These are phyloP conservation scores for Voacanga thouarsii DNA, from an alignment of 257 asterid species.

Conservation along the genomic window DNA sequence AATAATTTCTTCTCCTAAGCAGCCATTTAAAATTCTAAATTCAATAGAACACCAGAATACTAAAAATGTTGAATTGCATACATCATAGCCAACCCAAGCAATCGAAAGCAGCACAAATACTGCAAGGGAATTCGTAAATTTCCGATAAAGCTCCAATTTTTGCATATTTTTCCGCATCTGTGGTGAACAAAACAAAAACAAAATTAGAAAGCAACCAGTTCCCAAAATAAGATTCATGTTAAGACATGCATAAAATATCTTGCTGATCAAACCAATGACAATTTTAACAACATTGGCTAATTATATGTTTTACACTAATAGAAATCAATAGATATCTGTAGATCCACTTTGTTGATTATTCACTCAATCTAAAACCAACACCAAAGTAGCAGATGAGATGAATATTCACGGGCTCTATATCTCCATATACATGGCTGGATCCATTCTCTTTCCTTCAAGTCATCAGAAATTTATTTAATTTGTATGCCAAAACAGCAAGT, in stretches of 20 bases:
- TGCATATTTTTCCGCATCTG: slow-evolving; percentile 35
- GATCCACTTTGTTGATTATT: not conserved
- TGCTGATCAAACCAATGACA: not conserved
- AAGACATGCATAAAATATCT: not conserved
- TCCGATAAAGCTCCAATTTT: slow-evolving; percentile 40
- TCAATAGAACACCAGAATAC: not conserved
- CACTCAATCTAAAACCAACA: not conserved
- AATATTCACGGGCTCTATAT: not conserved
- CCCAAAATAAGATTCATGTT: not conserved
- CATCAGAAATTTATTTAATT: not conserved
- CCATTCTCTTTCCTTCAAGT: not conserved
- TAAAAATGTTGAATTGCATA: slow-evolving; percentile 7
- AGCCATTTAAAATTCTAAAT: not conserved
- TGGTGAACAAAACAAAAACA: not conserved
- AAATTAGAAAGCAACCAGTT: not conserved
- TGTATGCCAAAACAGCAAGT: not conserved
- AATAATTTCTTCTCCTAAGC: not conserved
- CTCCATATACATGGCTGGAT: not conserved
- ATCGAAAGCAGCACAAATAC: slow-evolving; percentile 42
- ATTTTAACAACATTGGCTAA: not conserved
- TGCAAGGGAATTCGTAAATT: slow-evolving; percentile 44
- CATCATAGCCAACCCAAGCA: slow-evolving; percentile 56
- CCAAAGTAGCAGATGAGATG: not conserved
- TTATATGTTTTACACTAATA: not conserved
- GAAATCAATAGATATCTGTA: not conserved